Conservation (phyloP, 257 asterid genomes). For the Gardenia jasminoides region DNA sequence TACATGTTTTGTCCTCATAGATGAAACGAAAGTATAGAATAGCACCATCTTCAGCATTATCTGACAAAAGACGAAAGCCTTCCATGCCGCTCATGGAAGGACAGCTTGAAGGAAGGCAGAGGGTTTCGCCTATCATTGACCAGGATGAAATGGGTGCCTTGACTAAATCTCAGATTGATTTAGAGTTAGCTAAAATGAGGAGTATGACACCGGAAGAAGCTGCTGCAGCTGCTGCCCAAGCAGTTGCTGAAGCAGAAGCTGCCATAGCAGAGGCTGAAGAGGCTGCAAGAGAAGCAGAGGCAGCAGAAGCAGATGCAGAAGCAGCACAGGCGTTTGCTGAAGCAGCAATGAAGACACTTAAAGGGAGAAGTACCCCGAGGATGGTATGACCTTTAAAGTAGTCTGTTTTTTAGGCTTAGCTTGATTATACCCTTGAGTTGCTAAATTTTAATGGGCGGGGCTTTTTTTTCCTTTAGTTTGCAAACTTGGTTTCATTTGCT, state of each 20-base stretch:
- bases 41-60: slow-evolving; percentile 45
- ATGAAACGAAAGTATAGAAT: slow-evolving; percentile 71
- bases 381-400: slow-evolving; percentile 47
- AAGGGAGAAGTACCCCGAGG: slow-evolving; percentile 62
- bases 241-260: slow-evolving; percentile 95
- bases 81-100: slow-evolving; percentile 45
- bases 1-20: slow-evolving; percentile 31
- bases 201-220: slow-evolving; percentile 80
- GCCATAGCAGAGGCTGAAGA: slow-evolving; percentile 96
- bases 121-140: slow-evolving; percentile 44
- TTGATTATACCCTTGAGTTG: neutral
- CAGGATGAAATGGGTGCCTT: slow-evolving; percentile 42
- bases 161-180: slow-evolving; percentile 61
- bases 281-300: slow-evolving; percentile 92
- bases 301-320: slow-evolving; percentile 93
- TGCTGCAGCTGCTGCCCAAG: slow-evolving; percentile 91
- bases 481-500: neutral
- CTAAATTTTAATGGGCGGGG: neutral
- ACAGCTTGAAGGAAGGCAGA: slow-evolving; percentile 51
- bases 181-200: slow-evolving; percentile 68
- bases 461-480: no score
- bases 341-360: slow-evolving; percentile 73
- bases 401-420: neutral
- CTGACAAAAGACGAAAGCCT: slow-evolving; percentile 54
- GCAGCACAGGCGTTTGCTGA: slow-evolving; percentile 94